These are phyloP conservation scores for Acorus gramineus DNA, from an alignment of 106 monocot genomes.

Conservation along the genomic window DNA sequence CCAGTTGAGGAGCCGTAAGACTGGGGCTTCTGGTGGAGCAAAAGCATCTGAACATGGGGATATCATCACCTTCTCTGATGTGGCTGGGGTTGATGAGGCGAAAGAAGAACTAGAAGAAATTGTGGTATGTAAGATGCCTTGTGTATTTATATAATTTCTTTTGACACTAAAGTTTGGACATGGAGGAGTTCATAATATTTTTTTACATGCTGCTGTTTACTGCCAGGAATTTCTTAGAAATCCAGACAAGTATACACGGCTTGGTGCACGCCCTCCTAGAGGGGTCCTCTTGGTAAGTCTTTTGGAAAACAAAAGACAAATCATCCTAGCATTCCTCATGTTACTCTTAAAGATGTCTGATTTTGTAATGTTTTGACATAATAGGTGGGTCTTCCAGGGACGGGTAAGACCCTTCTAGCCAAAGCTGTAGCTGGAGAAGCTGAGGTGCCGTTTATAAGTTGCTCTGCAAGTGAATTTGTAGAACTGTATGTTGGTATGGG, in stretches of 20 bases:
- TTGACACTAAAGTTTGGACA: neutral
- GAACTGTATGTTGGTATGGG: constrained; percentile 99
- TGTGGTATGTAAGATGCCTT: constrained; percentile 44
- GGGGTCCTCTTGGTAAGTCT: constrained; percentile 83
- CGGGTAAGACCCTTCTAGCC: constrained; percentile 94
- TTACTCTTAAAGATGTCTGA: neutral
- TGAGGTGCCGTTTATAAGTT: constrained; percentile 97
- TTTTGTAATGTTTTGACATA: neutral
- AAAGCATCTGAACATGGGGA: constrained; percentile 80
- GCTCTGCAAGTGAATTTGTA: constrained; percentile 98
- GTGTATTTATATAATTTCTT: neutral
- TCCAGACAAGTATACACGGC: constrained; percentile 76
- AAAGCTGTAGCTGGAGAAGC: constrained; percentile 99
- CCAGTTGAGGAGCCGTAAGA: constrained; percentile 67
- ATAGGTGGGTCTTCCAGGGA: constrained; percentile 96
- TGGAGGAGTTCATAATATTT: neutral
- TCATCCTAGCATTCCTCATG: neutral
- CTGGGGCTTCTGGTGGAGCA: constrained; percentile 49
- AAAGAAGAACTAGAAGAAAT: constrained; percentile 99
- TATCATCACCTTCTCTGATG: constrained; percentile 83
- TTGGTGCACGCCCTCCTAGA: constrained; percentile 96
- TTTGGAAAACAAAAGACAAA: neutral
- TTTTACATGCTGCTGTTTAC: constrained; percentile 9
- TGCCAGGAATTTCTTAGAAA: constrained; percentile 91
- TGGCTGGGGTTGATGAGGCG: constrained; percentile 97